Conservation (phyloP, 768 basidiomycete species). For the Mycena olivaceomarginata region DNA sequence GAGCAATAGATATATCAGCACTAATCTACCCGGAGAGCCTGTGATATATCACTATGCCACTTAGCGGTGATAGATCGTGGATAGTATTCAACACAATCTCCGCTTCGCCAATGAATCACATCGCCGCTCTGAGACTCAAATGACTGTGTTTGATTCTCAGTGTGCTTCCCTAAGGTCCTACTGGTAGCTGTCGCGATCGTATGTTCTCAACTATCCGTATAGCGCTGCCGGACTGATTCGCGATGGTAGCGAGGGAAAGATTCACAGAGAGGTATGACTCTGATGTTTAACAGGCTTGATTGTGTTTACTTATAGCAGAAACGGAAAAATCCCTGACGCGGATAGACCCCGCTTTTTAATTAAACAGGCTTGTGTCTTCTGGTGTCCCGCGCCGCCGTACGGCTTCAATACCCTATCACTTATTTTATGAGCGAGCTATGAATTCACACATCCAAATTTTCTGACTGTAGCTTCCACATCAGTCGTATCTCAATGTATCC, state of each 20-base stretch:
- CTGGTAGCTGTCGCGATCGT: no score
- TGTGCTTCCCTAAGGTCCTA: no score
- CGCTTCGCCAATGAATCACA: no score
- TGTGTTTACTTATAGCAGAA: slow-evolving; percentile 11
- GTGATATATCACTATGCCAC: no score
- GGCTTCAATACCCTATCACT: slow-evolving; percentile 25
- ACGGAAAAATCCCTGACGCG: not conserved
- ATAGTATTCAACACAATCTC: no score
- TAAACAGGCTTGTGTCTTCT: slow-evolving; percentile 1
- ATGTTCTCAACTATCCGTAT: not conserved
- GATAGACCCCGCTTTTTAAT: not conserved
- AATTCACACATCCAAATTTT: no score
- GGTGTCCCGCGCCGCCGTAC: not conserved
- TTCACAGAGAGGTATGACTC: not conserved
- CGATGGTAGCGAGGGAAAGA: not conserved
- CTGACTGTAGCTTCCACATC: not conserved
- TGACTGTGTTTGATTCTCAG: no score
- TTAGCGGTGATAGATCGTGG: no score
- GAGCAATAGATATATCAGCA: no score
- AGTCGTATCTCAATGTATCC: slow-evolving; percentile 33
- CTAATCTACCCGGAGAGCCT: no score
- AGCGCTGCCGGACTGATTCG: no score
- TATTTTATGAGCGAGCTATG: slow-evolving; percentile 14
- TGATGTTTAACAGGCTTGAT: slow-evolving; percentile 1
- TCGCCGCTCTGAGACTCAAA: no score